Evolutionary conservation across 441 rosid species (phyloP).

Genomic region (Hura crepitans): DNA sequence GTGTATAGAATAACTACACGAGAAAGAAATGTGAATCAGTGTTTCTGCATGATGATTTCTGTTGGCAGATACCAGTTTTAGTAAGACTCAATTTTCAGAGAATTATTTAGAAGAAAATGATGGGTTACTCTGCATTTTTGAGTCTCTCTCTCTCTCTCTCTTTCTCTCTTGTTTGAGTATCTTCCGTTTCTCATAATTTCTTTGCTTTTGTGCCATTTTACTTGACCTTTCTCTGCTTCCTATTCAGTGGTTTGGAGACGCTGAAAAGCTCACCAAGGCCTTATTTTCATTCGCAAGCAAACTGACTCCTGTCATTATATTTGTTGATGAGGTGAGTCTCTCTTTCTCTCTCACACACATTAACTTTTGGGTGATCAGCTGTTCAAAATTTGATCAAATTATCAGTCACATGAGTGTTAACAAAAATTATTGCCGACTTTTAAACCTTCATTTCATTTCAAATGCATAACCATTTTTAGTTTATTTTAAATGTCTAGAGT

Average conservation of each 20-base stretch:
- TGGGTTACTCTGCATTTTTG: neutral
- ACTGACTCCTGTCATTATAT: slow-evolving; percentile 86
- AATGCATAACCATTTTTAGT: neutral
- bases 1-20: neutral
- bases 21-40: neutral
- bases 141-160: neutral
- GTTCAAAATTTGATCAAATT: neutral
- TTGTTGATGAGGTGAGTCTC: slow-evolving; percentile 84
- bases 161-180: neutral
- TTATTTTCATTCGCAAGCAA: slow-evolving; percentile 90
- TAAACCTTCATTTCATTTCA: neutral
- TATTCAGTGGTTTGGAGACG: slow-evolving; percentile 96
- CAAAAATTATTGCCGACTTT: neutral
- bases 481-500: too few species aligned
- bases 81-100: neutral
- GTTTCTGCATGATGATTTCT: neutral
- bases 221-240: slow-evolving; percentile 15
- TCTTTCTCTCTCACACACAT: neutral
- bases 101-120: neutral
- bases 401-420: neutral
- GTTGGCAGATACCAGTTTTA: neutral
- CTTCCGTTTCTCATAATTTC: neutral
- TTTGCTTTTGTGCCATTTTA: slow-evolving; percentile 9
- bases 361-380: neutral
- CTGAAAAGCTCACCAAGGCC: slow-evolving; percentile 94